Base-by-base conservation (phyloP, 148 eudicot genomes). In the Dianthus caryophyllus region DNA sequence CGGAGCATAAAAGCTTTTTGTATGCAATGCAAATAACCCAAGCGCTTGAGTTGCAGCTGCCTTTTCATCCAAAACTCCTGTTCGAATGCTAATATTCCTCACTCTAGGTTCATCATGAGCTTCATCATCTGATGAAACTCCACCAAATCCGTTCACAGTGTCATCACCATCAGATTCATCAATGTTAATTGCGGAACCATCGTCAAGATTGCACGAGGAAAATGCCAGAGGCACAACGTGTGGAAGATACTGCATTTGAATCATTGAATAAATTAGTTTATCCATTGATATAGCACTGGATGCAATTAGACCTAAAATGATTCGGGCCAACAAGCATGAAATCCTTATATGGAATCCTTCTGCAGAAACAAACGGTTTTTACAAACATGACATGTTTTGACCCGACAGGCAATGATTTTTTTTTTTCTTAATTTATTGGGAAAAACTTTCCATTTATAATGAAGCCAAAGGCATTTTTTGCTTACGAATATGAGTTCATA, bases 31-130 rank as follows among this genome's bases (percentile, higher is more conserved):
- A 81, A 90, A 90, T 66, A 87, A 75, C 55, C 98, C 98, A 68
- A 94, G 87, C 50, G 97, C 90, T 80, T 94, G 98, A 38, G 98
- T 94, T 48, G 98, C 98, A 61, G 98, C 96, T 73, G 98, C 98
- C 84, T 94, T 94, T 80, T 94, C 98, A 81, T 94, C 98, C 77
- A 94, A 82, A 43, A 94, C 97, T 66, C 95, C 97, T 20, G 98
- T 94, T 83, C 96, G 79, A 67, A 94, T 76, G 70, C 98, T 94
- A 68, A 94, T 94, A 79, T 94, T 90, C 9, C 97, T 85, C 39
- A 86, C 92, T 71, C 97, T 90, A 59, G 96, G 92, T 70, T 94
- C 98, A 82, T 90, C 98, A 70, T 82, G 88, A 71, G 85, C 90
- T 78, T 94, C 98, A 77, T 94, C 98, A 74, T 94, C 98, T 65